These are phyloP conservation scores for Tanacetum coccineum DNA, from an alignment of 129 eudicot genomes.

Conservation along the genomic window DNA sequence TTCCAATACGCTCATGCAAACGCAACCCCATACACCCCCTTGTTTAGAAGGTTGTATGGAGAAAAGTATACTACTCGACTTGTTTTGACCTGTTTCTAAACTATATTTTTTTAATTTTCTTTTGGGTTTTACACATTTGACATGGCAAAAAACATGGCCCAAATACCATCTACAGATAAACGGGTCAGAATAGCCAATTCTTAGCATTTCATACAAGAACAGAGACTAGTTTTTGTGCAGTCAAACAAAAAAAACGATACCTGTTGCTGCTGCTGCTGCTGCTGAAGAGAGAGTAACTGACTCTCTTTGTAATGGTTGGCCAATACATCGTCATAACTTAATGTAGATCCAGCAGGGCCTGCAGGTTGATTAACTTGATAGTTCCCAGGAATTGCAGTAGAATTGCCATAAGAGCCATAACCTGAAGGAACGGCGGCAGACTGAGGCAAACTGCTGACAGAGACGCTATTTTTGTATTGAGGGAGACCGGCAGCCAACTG, in stretches of 20 bases:
- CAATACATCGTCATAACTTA: constrained; percentile 77
- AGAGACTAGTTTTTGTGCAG: background rate
- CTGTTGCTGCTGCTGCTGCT: constrained; percentile 74
- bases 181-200: background rate
- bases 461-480: constrained; percentile 70
- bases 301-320: constrained; percentile 89
- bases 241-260: constrained; percentile 36
- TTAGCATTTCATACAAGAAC: background rate
- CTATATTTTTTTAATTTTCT: too few species aligned
- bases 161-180: background rate
- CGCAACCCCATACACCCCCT: too few species aligned
- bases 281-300: constrained; percentile 76
- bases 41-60: too few species aligned
- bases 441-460: constrained; percentile 80
- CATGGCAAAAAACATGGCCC: too few species aligned
- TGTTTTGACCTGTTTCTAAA: too few species aligned
- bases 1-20: too few species aligned
- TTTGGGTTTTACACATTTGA: too few species aligned
- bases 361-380: constrained; percentile 73
- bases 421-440: constrained; percentile 85
- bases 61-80: too few species aligned
- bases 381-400: constrained; percentile 65
- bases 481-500: constrained; percentile 72
- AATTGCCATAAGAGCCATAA: constrained; percentile 71
- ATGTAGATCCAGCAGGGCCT: constrained; percentile 64